A percentile compares a stretch with the other conserved stretches of the same genome.
phyloP scores from a whole-genome alignment of 805 yeast genomes.

The Wickerhamomyces bisporus region DNA sequence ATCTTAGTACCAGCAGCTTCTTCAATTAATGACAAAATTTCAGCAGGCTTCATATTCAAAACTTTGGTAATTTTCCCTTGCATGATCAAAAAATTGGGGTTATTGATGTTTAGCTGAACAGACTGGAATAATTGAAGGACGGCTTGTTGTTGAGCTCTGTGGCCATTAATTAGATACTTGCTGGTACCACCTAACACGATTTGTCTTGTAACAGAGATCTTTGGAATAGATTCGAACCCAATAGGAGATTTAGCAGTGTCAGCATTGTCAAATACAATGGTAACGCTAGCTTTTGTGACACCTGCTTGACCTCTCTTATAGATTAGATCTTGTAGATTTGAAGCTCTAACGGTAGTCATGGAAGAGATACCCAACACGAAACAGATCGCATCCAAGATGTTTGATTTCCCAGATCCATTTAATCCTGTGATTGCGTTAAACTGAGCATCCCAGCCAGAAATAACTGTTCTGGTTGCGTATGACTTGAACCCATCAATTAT shows the following conservation, averaged over 20 bases:
- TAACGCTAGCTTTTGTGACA: conserved; percentile 93
- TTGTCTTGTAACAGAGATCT: conserved; percentile 89
- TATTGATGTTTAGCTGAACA: conserved; percentile 92
- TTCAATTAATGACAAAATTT: conserved; percentile 84
- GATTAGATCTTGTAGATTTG: conserved; percentile 86
- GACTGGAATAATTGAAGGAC: conserved; percentile 88
- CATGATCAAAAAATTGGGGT: conserved; percentile 96
- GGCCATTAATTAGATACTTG: conserved; percentile 91
- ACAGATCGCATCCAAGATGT: conserved; percentile 93
- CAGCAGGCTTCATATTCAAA: conserved; percentile 90
- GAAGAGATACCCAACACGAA: conserved; percentile 96
- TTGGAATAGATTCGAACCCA: conserved; percentile 72
- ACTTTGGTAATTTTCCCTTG: conserved; percentile 98
- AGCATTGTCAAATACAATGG: conserved; percentile 87
- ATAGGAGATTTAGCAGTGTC: conserved; percentile 78
- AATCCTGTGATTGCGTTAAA: conserved; percentile 97
- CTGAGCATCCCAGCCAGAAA: conserved; percentile 92
- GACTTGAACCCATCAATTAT: conserved; percentile 97
- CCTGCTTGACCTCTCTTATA: conserved; percentile 98
- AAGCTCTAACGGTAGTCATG: conserved; percentile 93
- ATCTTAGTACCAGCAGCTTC: conserved; percentile 98
- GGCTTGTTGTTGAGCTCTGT: conserved; percentile 90
- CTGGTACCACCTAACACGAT: conserved; percentile 87
- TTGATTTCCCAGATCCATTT: conserved; percentile 97
- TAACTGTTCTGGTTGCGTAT: conserved; percentile 93